Percentiles rank a stretch among this genome's conserved stretches.
Conservation (phyloP, 2,329 filamentous ascomycete genomes). For the Aspergillus ochraceus region DNA sequence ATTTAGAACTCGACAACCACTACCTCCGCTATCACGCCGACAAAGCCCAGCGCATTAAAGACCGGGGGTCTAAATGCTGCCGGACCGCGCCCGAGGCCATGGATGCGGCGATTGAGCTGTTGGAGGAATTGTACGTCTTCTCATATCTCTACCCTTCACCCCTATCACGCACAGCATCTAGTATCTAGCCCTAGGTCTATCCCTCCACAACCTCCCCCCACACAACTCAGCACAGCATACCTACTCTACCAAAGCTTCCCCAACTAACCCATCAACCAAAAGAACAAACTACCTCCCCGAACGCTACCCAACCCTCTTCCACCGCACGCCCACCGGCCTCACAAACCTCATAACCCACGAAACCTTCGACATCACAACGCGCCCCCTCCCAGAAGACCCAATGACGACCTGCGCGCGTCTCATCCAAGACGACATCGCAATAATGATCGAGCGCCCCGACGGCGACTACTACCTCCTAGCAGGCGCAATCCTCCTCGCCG, state of each 20-base stretch:
- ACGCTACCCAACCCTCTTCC: slow-evolving; percentile 72
- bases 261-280: neutral
- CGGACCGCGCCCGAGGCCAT: slow-evolving; percentile 68
- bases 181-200: no score
- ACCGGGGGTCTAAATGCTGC: slow-evolving; percentile 68
- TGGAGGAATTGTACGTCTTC: slow-evolving; percentile 64
- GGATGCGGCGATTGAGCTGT: slow-evolving; percentile 70
- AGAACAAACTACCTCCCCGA: slow-evolving; percentile 65
- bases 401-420: slow-evolving; percentile 73
- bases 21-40: slow-evolving; percentile 71
- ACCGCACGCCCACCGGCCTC: slow-evolving; percentile 63
- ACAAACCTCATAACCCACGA: slow-evolving; percentile 72
- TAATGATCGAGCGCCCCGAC: slow-evolving; percentile 76
- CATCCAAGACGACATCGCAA: slow-evolving; percentile 77
- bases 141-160: neutral
- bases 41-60: slow-evolving; percentile 66
- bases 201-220: no score
- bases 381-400: slow-evolving; percentile 71
- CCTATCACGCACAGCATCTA: neutral
- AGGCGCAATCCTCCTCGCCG: slow-evolving; percentile 72
- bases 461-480: slow-evolving; percentile 80
- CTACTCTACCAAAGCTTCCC: no score
- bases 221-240: no score
- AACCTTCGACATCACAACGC: slow-evolving; percentile 64
- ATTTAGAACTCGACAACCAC: slow-evolving; percentile 72